phyloP scores from a whole-genome alignment of 768 basidiomycete genomes.

The Sporobolomyces phaffii region DNA sequence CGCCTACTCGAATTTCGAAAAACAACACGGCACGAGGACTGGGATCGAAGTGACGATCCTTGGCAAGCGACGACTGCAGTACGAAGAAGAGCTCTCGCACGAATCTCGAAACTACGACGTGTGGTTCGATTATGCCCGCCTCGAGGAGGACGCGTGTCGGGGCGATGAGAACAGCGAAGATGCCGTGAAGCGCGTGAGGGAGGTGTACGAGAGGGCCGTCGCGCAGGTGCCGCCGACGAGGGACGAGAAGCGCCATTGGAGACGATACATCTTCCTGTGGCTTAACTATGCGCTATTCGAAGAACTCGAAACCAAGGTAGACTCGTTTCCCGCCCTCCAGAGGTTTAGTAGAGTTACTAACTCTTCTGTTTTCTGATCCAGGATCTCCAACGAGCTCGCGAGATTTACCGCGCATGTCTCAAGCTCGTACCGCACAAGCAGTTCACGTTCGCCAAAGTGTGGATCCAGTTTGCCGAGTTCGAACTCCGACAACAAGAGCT shows the following conservation, averaged over 20 bases:
- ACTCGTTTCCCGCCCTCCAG: neutral
- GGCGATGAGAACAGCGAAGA: slow-evolving; percentile 67
- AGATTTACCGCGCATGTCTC: slow-evolving; percentile 86
- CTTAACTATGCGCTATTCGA: slow-evolving; percentile 91
- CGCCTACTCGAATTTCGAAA: slow-evolving; percentile 94
- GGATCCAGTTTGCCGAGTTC: slow-evolving; percentile 86
- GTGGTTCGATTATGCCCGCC: slow-evolving; percentile 92
- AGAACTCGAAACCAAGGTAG: slow-evolving; percentile 91
- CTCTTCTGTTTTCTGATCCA: slow-evolving; percentile 43
- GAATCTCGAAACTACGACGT: slow-evolving; percentile 93
- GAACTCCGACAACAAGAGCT: slow-evolving; percentile 80
- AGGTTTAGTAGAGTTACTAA: neutral
- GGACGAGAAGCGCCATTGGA: slow-evolving; percentile 73
- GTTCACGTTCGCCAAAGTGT: slow-evolving; percentile 96
- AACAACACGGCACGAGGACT: slow-evolving; percentile 84
- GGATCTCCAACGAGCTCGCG: slow-evolving; percentile 77
- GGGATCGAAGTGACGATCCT: slow-evolving; percentile 89
- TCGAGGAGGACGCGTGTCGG: slow-evolving; percentile 81
- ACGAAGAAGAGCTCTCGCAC: slow-evolving; percentile 88
- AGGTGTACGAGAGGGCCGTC: slow-evolving; percentile 92
- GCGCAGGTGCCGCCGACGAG: slow-evolving; percentile 85
- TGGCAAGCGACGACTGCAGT: slow-evolving; percentile 95
- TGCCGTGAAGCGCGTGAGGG: slow-evolving; percentile 65
- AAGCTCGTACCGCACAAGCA: slow-evolving; percentile 87
- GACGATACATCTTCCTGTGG: slow-evolving; percentile 50